Evolutionary conservation across 2,329 filamentous ascomycete species (phyloP).

Genomic region (Mollisia scopiformis): DNA sequence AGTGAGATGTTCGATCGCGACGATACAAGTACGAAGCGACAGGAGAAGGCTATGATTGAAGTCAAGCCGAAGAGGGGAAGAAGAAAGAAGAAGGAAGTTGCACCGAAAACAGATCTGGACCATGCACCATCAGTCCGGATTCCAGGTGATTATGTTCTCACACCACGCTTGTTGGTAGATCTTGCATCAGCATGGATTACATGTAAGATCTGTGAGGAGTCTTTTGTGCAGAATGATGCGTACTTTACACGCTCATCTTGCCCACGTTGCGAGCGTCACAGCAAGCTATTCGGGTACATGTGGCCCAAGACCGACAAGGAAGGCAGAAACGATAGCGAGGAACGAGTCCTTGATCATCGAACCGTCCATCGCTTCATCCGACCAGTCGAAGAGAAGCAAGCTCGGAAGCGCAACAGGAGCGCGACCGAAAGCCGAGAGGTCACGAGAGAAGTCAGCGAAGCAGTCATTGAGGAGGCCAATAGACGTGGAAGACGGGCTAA

Average conservation of each 20-base stretch:
- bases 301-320: conserved; percentile 95
- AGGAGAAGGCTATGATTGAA: background rate
- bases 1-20: conserved; percentile 20
- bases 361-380: conserved; percentile 83
- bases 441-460: conserved; percentile 28
- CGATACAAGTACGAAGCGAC: background rate
- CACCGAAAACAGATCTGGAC: conserved; percentile 28
- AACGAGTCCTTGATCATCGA: conserved; percentile 76
- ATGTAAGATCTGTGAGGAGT: conserved; percentile 79
- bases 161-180: conserved; percentile 73
- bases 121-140: conserved; percentile 46
- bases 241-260: conserved; percentile 87
- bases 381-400: conserved; percentile 61
- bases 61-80: conserved; percentile 5
- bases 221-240: conserved; percentile 87
- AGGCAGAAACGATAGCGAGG: conserved; percentile 72
- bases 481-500: conserved; percentile 2
- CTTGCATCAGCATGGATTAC: conserved; percentile 82
- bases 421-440: conserved; percentile 25
- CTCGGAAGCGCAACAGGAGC: conserved; percentile 27
- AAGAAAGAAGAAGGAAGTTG: conserved; percentile 16
- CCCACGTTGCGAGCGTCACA: conserved; percentile 91
- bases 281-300: conserved; percentile 89
- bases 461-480: conserved; percentile 10
- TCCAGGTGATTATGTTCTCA: conserved; percentile 83